Evolutionary conservation across 495 filamentous ascomycete genomes (phyloP), one percentile per base, ranked within the genome.

Genomic region (Aspergillus panamensis): DNA sequence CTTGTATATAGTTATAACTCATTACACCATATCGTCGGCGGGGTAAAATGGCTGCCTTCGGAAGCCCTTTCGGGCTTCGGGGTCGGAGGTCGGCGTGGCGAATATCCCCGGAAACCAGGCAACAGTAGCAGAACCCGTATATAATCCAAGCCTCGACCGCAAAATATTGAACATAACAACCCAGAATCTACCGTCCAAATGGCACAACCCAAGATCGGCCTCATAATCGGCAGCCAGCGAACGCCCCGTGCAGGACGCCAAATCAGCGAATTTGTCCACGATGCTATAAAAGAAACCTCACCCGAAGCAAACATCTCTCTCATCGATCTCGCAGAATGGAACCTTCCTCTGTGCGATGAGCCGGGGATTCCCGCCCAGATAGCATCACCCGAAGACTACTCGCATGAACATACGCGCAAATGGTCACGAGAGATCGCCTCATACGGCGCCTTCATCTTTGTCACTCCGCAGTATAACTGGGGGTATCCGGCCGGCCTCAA

Each of bases 271-370:
- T 58, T 58, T 20, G 47, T 62, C 13, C 40, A 43, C 8, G 29
- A 55, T 14, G 51, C 51, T 16, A 55, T 54, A 29, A 25, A 45
- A 35, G 30, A 44, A 47, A 31, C 48, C 6, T 37, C 33, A 7
- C 39, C 37, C 4, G 8, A 37, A 33, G 37, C 53, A 1, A 16
- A 40, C 16, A 16, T 55, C 21, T n/a, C 21, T 8, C 48, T 72
- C 3, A 71, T 86, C 49, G 82, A 85, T 52, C 64, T 86, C 5
- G 64, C 68, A 16, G 62, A 70, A 14, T 82, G 80, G 71, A 74
- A 79, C 20, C 76, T 84, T 2, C 82, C 83, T 12, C 70, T 84
- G n/a, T 85, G 75, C 69, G 72, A 84, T 62, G 82, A 85, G 60
- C 59, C 72, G 19, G 69, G 74, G 20, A 76, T 79, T 10, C 82